Percentiles rank a stretch among this genome's conserved stretches.
These are phyloP conservation scores for Debaryomyces coudertii DNA, from an alignment of 1,139 yeast genomes.

Conservation along the genomic window DNA sequence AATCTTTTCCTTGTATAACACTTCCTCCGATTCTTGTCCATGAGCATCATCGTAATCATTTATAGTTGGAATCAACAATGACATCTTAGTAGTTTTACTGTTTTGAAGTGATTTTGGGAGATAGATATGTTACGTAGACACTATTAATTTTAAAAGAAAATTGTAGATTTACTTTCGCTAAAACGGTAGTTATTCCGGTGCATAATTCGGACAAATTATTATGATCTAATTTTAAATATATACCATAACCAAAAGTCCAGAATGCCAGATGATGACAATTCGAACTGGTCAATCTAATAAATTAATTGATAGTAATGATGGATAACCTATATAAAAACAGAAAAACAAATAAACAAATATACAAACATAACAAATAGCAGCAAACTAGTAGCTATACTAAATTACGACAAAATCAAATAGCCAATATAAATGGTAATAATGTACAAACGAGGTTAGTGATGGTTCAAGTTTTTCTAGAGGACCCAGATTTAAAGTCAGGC, in stretches of 20 bases:
- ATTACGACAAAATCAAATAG: constrained; percentile 1
- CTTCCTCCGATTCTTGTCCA: constrained; percentile 19
- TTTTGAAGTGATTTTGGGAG: not conserved
- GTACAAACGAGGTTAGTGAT: constrained; percentile 2
- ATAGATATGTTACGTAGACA: no score
- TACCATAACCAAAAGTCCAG: not conserved
- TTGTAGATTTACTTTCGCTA: not conserved
- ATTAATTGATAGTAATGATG: constrained; percentile 6
- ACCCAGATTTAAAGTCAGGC: constrained; percentile 49
- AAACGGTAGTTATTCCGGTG: not conserved
- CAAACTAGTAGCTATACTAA: constrained; percentile 1
- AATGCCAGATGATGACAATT: not conserved
- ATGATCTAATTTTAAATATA: not conserved
- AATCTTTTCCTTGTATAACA: constrained; percentile 15
- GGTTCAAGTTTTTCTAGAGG: constrained; percentile 51
- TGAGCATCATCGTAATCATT: constrained; percentile 44
- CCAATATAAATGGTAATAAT: constrained; percentile 7
- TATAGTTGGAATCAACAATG: constrained; percentile 37
- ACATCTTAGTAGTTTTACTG: constrained; percentile 20
- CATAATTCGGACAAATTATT: constrained; percentile 2
- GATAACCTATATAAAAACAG: constrained; percentile 5
- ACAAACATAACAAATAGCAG: constrained; percentile 6
- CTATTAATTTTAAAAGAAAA: not conserved
- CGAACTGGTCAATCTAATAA: constrained; percentile 1
- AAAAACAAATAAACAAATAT: constrained; percentile 2